Evolutionary conservation across 2,329 filamentous ascomycete genomes (phyloP).

Genomic region (Fusarium sp.): DNA sequence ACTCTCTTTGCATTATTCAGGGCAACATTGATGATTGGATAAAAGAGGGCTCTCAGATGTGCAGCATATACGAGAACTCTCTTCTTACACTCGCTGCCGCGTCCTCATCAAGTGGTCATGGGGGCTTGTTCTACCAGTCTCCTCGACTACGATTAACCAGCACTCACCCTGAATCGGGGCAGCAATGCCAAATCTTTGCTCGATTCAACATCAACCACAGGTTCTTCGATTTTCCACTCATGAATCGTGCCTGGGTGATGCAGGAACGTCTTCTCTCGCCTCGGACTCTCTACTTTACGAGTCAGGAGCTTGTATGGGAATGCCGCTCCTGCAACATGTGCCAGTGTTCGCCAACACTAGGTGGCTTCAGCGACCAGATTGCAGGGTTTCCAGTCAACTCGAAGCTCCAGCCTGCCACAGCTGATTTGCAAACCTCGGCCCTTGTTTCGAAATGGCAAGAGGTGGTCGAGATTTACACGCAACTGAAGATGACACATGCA

Average conservation of each 20-base stretch:
- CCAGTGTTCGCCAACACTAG: conserved; percentile 2
- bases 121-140: background rate
- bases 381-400: conserved; percentile 4
- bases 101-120: conserved; percentile 1
- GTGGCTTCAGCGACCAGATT: background rate
- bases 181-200: background rate
- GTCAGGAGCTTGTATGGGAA: conserved; percentile 6
- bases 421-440: background rate
- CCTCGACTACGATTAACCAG: background rate
- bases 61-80: conserved; percentile 5
- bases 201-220: conserved; percentile 10
- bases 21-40: conserved; percentile 1
- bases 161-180: background rate
- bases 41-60: conserved; percentile 3
- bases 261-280: conserved; percentile 8
- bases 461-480: conserved; percentile 7
- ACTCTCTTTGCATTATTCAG: conserved; percentile 9
- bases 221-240: conserved; percentile 9
- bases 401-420: background rate
- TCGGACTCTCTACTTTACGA: conserved; percentile 6
- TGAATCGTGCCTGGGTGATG: conserved; percentile 13
- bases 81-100: background rate
- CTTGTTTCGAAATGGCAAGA: conserved; percentile 7
- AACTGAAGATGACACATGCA: conserved; percentile 1
- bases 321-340: conserved; percentile 2